Evolutionary conservation across 495 filamentous ascomycete genomes (phyloP).

Genomic region (Apiosordaria backusii): DNA sequence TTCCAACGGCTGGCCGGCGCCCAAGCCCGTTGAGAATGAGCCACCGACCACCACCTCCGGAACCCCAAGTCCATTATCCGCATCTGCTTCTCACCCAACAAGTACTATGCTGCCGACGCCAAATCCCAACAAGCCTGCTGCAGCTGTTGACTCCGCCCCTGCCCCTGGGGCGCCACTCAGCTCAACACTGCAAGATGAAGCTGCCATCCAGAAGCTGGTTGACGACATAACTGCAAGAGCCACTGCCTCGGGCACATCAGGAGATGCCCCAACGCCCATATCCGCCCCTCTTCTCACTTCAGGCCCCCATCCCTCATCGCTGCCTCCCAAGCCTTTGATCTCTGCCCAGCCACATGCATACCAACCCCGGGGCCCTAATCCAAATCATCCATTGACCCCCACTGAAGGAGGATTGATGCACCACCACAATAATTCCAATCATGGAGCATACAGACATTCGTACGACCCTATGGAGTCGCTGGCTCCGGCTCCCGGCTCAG

Average conservation of each 20-base stretch:
- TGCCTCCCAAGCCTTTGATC: slow-evolving; percentile 53
- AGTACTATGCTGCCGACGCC: neutral
- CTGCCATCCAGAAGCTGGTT: slow-evolving; percentile 50
- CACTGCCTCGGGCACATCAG: slow-evolving; percentile 30
- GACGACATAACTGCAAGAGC: slow-evolving; percentile 49
- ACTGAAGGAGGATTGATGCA: no score
- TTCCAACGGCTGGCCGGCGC: slow-evolving; percentile 17
- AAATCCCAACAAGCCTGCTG: slow-evolving; percentile 13
- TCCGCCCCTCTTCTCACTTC: slow-evolving; percentile 34
- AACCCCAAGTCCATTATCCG: neutral
- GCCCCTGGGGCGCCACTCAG: no score
- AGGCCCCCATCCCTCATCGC: slow-evolving; percentile 38
- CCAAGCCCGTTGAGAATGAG: neutral
- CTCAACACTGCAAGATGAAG: no score
- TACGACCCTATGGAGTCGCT: neutral
- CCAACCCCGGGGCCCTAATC: slow-evolving; percentile 19
- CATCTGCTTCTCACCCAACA: neutral
- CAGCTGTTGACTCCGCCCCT: slow-evolving; percentile 36
- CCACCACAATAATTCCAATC: no score
- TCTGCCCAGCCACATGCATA: slow-evolving; percentile 33
- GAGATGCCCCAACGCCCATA: slow-evolving; percentile 19
- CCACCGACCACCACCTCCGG: neutral
- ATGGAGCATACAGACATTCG: neutral
- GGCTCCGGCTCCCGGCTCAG: slow-evolving; percentile 48
- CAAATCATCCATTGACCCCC: neutral